These are phyloP conservation scores for Globisporangium megalacanthum DNA, from an alignment of 352 stramenopile species.

Conservation along the genomic window DNA sequence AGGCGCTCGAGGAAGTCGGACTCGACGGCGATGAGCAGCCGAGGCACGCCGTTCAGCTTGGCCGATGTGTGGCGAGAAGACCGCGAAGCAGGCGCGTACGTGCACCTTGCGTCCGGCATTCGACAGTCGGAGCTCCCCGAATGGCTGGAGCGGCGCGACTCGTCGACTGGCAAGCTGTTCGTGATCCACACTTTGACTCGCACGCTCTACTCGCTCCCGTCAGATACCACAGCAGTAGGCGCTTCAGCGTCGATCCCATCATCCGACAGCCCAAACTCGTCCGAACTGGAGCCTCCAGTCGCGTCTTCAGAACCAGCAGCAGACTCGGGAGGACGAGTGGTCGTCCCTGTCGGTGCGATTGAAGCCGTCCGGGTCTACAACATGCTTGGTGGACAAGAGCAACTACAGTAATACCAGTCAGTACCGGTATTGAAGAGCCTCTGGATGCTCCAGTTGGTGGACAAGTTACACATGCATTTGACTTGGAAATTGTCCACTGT, in stretches of 20 bases:
- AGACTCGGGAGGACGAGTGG: neutral
- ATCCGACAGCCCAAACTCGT: neutral
- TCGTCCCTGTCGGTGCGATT: slow-evolving; percentile 18
- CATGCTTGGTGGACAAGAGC: slow-evolving; percentile 8
- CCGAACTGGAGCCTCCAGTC: neutral
- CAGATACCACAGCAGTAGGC: too few relatives aligned
- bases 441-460: too few relatives aligned
- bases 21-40: neutral
- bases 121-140: slow-evolving; percentile 7
- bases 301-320: neutral
- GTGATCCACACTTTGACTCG: slow-evolving; percentile 14
- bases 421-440: neutral
- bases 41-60: slow-evolving; percentile 4
- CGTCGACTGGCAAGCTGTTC: slow-evolving; percentile 11
- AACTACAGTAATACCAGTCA: neutral
- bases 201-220: slow-evolving; percentile 6
- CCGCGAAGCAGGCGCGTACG: slow-evolving; percentile 7
- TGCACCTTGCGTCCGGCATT: slow-evolving; percentile 7
- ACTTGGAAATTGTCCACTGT: neutral
- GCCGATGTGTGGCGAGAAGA: slow-evolving; percentile 13
- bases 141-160: slow-evolving; percentile 13
- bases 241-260: neutral
- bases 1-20: neutral
- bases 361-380: slow-evolving; percentile 22
- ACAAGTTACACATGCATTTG: too few relatives aligned